These are phyloP conservation scores for Plantago lanceolata DNA, from an alignment of 305 asterid genomes.

Conservation along the genomic window DNA sequence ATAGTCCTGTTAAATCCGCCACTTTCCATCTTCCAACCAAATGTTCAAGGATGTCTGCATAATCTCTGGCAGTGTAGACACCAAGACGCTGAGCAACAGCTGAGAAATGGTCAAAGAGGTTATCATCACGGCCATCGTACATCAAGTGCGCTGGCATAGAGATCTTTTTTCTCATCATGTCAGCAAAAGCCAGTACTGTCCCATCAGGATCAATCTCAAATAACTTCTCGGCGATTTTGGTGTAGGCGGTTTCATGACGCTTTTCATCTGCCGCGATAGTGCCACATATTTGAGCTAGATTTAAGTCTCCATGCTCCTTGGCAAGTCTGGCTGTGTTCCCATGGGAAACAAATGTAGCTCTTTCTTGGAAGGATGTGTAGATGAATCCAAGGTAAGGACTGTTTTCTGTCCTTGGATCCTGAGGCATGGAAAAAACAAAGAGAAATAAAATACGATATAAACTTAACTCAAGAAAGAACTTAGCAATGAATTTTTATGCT, in stretches of 20 bases:
- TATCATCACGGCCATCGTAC: conserved; percentile 46
- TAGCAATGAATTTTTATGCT: background rate
- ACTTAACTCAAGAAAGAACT: background rate
- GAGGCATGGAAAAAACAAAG: background rate
- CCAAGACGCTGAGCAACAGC: conserved; percentile 50
- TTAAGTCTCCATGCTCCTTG: conserved; percentile 40
- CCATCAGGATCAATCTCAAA: conserved; percentile 51
- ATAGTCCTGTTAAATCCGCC: conserved; percentile 33
- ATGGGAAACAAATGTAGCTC: conserved; percentile 50
- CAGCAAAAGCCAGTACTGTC: conserved; percentile 39
- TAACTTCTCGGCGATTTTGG: conserved; percentile 45
- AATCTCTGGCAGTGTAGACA: conserved; percentile 47
- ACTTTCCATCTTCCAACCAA: conserved; percentile 50
- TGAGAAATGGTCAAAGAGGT: conserved; percentile 45
- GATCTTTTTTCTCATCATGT: conserved; percentile 53
- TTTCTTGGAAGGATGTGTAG: conserved; percentile 54
- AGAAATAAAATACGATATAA: background rate
- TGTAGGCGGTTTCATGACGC: conserved; percentile 51
- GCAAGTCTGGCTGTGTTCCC: conserved; percentile 51
- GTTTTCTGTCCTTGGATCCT: conserved; percentile 51
- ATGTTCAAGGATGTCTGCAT: conserved; percentile 43
- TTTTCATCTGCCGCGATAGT: conserved; percentile 46
- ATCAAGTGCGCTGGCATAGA: conserved; percentile 54
- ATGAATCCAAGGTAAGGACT: conserved; percentile 49
- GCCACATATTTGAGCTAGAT: conserved; percentile 46